Evolutionary conservation across 192 early-diverging fungal genomes (phyloP), one percentile per base, ranked within the genome.

Genomic region (Backusella australiensis): DNA sequence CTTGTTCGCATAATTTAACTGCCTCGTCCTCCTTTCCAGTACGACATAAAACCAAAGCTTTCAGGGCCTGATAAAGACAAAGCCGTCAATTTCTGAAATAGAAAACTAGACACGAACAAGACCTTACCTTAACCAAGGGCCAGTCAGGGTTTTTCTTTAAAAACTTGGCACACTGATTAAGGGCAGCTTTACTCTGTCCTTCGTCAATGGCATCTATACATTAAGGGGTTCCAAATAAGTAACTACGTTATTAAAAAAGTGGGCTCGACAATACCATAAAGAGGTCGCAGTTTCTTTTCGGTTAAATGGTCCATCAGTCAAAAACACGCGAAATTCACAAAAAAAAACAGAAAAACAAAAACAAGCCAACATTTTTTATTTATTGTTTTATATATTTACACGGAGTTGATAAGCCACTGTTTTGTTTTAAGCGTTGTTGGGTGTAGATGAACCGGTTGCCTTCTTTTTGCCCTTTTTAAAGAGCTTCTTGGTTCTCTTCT

Each of bases 91-190:
- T 52, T 14, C 35, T 59, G 19, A 69, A 26, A 63, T 63, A 23
- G 6, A 63, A 11, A 14, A 63, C 2, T 26, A 29, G 26, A 63
- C 7, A 29, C 1, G 26, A 63, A 14, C 26, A 29, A n/a, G 19
- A 34, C 32, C 17, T 5, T 83, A 93, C 93, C 86, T 94, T 93
- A 49, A 91, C 73, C 21, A 90, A 81, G 42, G 87, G 82, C 56
- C 86, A 81, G 39, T 93, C 84, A 32, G 89, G 89, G 29, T 84
- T 85, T 78, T 92, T 96, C 82, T 94, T 94, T 46, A 94, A 74
- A 3, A 87, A 80, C 77, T 94, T 96, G 53, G 87, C 86, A 71
- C 84, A 86, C 23, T 89, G 82, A 66, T 84, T 78, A 4, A 93
- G 59, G 7, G 90, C 92, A 59, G 84, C 85, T 77, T 90, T 92